These are phyloP conservation scores for Aspergillus neotritici DNA, from an alignment of 2,329 filamentous ascomycete genomes.

Conservation along the genomic window DNA sequence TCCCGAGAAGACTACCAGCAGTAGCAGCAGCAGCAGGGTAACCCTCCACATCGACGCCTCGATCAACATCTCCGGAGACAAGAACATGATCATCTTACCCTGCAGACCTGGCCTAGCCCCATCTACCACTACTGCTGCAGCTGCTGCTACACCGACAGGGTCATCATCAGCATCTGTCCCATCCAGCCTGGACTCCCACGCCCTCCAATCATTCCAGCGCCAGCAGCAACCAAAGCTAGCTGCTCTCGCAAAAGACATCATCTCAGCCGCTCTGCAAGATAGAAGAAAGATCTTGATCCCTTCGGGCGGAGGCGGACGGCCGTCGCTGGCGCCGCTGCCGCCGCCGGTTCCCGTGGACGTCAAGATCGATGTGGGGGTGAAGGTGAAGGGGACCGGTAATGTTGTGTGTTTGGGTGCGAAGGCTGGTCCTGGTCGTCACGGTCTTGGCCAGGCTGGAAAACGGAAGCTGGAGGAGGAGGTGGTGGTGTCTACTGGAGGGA, in stretches of 20 bases:
- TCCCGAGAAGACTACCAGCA: neutral
- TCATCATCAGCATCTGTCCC: conserved; percentile 4
- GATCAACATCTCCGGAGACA: conserved; percentile 29
- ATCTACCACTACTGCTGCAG: neutral
- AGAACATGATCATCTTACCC: conserved; percentile 28
- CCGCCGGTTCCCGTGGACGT: conserved; percentile 18
- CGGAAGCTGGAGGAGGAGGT: neutral
- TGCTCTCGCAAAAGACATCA: conserved; percentile 20
- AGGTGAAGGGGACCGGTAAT: conserved; percentile 25
- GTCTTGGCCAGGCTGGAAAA: no score
- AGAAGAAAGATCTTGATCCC: no score
- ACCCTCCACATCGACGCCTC: conserved; percentile 33
- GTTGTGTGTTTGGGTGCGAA: conserved; percentile 18
- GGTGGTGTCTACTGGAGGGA: neutral
- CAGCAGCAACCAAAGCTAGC: conserved; percentile 16
- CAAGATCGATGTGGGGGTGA: conserved; percentile 26
- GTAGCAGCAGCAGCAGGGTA: conserved; percentile 18
- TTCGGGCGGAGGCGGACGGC: no score
- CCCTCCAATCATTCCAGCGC: conserved; percentile 2
- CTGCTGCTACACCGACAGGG: conserved; percentile 3
- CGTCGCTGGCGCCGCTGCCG: no score
- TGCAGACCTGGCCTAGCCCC: neutral
- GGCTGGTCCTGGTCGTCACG: neutral
- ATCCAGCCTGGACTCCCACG: neutral
- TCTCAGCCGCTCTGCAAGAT: conserved; percentile 13